Conservation (phyloP, 164 flowering plant genomes). For the Vitis rotundifolia region DNA sequence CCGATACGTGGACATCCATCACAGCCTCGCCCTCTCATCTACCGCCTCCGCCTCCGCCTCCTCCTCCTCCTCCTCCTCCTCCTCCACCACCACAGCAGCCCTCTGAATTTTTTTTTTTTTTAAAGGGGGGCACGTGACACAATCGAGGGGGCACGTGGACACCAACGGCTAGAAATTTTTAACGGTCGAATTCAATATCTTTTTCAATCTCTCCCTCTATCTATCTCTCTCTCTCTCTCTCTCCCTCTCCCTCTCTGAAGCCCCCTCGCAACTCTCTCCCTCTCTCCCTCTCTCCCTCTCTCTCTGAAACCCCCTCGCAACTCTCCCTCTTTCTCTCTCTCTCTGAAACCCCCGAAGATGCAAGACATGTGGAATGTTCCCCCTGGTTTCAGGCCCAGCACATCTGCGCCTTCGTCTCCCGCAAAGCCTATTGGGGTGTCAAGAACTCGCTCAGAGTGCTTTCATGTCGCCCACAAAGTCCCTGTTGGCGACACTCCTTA, state of each 20-base stretch:
- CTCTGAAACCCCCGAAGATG: constrained; percentile 26
- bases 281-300: not conserved
- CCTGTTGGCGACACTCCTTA: constrained; percentile 96
- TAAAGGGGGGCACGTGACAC: too few species aligned
- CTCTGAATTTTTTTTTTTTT: too few species aligned
- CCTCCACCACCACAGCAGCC: too few species aligned
- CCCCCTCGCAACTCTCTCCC: not conserved
- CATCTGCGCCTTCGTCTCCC: constrained; percentile 94
- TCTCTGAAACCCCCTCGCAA: not conserved
- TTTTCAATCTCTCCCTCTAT: constrained; percentile 8
- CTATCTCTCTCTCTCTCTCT: not conserved
- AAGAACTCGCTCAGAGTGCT: constrained; percentile 79
- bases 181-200: too few species aligned
- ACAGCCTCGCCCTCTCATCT: constrained; percentile 37
- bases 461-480: constrained; percentile 84
- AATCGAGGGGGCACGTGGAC: too few species aligned
- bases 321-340: too few species aligned
- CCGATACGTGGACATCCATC: constrained; percentile 49
- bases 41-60: constrained; percentile 45
- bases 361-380: constrained; percentile 87
- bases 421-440: constrained; percentile 68
- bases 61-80: constrained; percentile 45
- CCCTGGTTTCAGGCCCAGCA: constrained; percentile 73
- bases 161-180: too few species aligned
- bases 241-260: constrained; percentile 6